phyloP scores from a whole-genome alignment of 495 filamentous ascomycete genomes.

The Mycothermus thermophilus region DNA sequence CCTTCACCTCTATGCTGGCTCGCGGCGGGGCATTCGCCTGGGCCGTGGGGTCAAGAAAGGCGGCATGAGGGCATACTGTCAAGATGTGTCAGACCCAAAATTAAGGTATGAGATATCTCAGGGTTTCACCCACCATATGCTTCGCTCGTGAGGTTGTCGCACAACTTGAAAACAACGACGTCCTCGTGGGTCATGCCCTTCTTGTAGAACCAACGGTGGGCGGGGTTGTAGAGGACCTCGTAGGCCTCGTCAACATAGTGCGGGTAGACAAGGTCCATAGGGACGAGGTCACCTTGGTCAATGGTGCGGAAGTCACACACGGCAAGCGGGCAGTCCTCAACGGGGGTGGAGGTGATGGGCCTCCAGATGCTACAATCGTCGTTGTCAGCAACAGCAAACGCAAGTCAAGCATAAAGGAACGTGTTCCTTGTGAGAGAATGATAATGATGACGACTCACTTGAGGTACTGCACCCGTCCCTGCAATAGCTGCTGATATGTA shows the following conservation, averaged over 20 bases:
- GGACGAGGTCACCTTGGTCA: slow-evolving; percentile 2
- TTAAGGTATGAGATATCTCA: too few species aligned
- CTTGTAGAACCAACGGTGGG: slow-evolving; percentile 8
- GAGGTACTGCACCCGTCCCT: slow-evolving; percentile 5
- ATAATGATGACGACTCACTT: too few species aligned
- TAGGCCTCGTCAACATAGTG: slow-evolving; percentile 8
- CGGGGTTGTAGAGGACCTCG: slow-evolving; percentile 7
- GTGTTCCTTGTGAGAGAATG: not conserved
- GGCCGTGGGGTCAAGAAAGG: slow-evolving; percentile 4
- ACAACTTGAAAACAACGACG: slow-evolving; percentile 7
- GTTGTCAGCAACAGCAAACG: too few species aligned
- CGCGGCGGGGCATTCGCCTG: not conserved
- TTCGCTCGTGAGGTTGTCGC: slow-evolving; percentile 2
- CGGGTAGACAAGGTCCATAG: too few species aligned
- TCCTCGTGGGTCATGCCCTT: too few species aligned
- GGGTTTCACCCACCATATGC: slow-evolving; percentile 3
- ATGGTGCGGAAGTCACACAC: slow-evolving; percentile 7
- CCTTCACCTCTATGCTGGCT: slow-evolving; percentile 8
- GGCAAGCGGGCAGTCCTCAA: slow-evolving; percentile 9
- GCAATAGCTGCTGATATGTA: slow-evolving; percentile 1
- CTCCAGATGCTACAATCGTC: slow-evolving; percentile 2
- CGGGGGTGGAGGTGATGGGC: slow-evolving; percentile 3
- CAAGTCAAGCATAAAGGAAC: not conserved
- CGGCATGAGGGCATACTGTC: slow-evolving; percentile 8
- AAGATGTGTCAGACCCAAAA: not conserved